Conservation (phyloP, 2,329 filamentous ascomycete species). For the Trichoderma sp. region DNA sequence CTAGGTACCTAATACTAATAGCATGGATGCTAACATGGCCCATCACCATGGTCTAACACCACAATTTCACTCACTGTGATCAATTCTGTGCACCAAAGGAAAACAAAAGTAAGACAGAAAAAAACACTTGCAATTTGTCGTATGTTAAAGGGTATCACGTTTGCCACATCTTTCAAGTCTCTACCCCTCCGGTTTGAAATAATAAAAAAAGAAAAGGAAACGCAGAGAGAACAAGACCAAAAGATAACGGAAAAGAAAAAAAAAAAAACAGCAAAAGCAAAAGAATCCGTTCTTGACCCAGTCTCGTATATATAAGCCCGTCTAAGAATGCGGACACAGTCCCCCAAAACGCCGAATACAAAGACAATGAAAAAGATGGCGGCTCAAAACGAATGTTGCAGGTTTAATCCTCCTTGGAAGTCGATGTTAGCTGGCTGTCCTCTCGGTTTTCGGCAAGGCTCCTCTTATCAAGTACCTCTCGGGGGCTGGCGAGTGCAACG, state of each 20-base stretch:
- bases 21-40: background rate
- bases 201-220: background rate
- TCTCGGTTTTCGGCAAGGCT: slow-evolving; percentile 34
- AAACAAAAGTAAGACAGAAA: background rate
- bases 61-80: background rate
- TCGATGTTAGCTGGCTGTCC: slow-evolving; percentile 19
- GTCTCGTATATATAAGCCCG: slow-evolving; percentile 12
- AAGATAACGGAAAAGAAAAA: background rate
- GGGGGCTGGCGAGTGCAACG: slow-evolving; percentile 62
- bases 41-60: background rate
- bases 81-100: background rate
- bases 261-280: background rate
- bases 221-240: background rate
- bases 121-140: slow-evolving; percentile 13
- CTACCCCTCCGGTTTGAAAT: background rate
- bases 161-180: slow-evolving; percentile 25
- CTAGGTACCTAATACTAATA: background rate
- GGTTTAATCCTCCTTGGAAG: slow-evolving; percentile 23
- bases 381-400: background rate
- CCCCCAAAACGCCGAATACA: background rate
- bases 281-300: background rate
- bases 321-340: background rate
- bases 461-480: slow-evolving; percentile 43
- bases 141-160: slow-evolving; percentile 32
- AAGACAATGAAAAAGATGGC: slow-evolving; percentile 16